Base-by-base conservation (phyloP, 2,329 filamentous ascomycete species). In the Xylariaceae sp. region DNA sequence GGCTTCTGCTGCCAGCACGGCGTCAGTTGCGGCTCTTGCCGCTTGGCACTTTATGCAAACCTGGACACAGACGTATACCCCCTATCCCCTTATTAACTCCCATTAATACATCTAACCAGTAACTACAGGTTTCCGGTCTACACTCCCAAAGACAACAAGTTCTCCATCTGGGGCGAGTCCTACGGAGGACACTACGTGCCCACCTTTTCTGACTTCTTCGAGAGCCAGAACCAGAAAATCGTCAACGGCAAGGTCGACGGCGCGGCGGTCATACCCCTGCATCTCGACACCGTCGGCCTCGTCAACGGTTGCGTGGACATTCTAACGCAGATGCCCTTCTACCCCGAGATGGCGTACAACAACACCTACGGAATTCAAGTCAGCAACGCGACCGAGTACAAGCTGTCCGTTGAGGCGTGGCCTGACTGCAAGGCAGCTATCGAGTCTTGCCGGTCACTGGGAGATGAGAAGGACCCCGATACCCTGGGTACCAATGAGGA, bases 271-370 rank as follows among this genome's bases (percentile, higher is more conserved):
- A 37, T 28, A 7, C 33, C 47, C 5, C 21, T 53, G 45, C 80
- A 82, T 51, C 76, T 92, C 7, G 76, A 76, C 12, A 84, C 87
- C 0, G 73, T 92, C 0, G 88, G 88, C 19, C 88, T 92, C 56
- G 77, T 91, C 56, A 90, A 92, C 69, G 89, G 88, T 11, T 84
- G 87, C 62, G 76, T 92, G 31, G 90, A 92, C 67, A 79, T 83
- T 63, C 70, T 85, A 26, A 78, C 86, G 1, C 87, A 91, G 72
- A 76, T 77, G 3, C 81, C 82, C 2, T 83, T 74, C 64, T 86
- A 83, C 61, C 79, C 84, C 1, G 68, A 72, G 6, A 87, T 87
- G 69, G 82, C 83, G 8, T 78, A 79, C 55, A 83, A 85, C 67
- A 90, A 90, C 68, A 85, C 87, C 0, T 92, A 90, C 68, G 84